Evolutionary conservation across 108 stramenopile genomes (phyloP), one percentile per base, ranked within the genome.

Genomic region (Cyclostephanos tholiformis): DNA sequence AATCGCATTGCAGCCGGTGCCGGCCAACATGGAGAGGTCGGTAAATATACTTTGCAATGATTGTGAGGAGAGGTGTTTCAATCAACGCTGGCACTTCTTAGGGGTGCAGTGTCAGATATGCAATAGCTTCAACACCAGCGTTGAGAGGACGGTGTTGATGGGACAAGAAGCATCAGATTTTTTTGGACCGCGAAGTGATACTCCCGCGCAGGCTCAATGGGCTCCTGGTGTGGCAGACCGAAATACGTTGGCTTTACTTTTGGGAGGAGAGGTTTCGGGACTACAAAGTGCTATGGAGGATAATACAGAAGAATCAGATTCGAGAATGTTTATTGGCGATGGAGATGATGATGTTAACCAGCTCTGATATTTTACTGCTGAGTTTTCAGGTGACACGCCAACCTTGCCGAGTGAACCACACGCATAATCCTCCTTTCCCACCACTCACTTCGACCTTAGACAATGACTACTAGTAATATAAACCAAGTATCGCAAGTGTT

Each of bases 1-100:
- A 6, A 85, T 95, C 25, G 86, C 89, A 11, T 50, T 91, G 20
- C 94, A 95, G 67, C 89, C 89, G 3, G 90, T 95, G 6, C 94
- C 94, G 23, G 80, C 90, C 1, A 90, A 95, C 61, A 66, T 92
- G 75, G 84, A 88, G 13, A 82, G 91, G n/a, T 89, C 89, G 30
- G 94, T 95, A 0, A 86, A 88, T 76, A 89, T 95, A 36, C 73
- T 83, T 4, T 95, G 94, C 69, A 95, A 87, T 56, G 94, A 95
- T 76, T 95, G 94, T 51, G 91, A 89, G 52, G 67, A 74, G 55
- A 76, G 68, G 50, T 82, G 88, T 11, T 67, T 77, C 53, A 87
- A 85, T 61, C 82, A 85, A 46, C 70, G 86, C 19, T 95, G 94
- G 94, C 94, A 95, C 74, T 95, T 91, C 69, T 63, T 92, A 69